phyloP scores from a whole-genome alignment of 139 green algal species.

The Asterochloris sp. region DNA sequence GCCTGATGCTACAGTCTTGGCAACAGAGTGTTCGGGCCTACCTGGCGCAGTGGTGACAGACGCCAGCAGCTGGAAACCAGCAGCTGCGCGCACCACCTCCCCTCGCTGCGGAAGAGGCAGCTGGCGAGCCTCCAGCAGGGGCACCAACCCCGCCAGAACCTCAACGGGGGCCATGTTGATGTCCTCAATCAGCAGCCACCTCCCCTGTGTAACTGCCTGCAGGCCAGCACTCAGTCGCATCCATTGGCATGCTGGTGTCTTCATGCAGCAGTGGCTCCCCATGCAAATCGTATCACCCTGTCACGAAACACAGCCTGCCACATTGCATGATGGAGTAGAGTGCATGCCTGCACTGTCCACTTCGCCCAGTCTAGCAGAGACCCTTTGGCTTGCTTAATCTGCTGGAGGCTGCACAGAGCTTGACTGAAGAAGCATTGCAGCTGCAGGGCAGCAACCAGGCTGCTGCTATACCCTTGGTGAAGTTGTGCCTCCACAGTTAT shows the following conservation, averaged over 20 bases:
- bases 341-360: no score
- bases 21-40: not conserved
- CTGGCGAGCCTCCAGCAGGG: conserved; percentile 75
- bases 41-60: conserved; percentile 61
- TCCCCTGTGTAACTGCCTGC: conserved; percentile 73
- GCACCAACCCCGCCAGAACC: conserved; percentile 82
- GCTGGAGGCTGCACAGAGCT: no score
- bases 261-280: not conserved
- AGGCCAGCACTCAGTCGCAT: not conserved
- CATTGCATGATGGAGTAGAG: not conserved
- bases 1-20: no score
- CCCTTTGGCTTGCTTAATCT: no score
- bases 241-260: not conserved
- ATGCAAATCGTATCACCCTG: no score
- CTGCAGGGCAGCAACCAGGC: no score
- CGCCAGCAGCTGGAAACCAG: conserved; percentile 82
- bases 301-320: not conserved
- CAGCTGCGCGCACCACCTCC: conserved; percentile 56
- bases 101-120: conserved; percentile 72
- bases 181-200: conserved; percentile 95
- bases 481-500: no score
- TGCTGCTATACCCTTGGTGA: no score
- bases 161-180: conserved; percentile 89
- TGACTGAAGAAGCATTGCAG: no score
- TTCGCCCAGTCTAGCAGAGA: no score